Evolutionary conservation across 1,284 basidiomycete species (phyloP).

Genomic region (Phellinidium pouzarii): DNA sequence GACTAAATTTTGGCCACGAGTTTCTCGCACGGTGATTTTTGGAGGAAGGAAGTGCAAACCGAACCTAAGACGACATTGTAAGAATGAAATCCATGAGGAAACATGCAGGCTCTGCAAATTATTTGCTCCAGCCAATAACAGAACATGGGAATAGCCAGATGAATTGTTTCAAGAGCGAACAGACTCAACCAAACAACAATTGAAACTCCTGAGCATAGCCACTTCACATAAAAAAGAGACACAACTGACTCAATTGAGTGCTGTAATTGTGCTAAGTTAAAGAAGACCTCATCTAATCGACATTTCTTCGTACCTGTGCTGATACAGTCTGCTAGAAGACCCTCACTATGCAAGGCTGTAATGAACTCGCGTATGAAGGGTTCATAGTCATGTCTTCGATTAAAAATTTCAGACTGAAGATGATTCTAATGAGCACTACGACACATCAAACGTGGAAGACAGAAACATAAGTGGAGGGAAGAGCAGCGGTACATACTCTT

Average conservation of each 20-base stretch:
- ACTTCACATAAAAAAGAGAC: too few species aligned
- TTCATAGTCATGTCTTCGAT: constrained; percentile 55
- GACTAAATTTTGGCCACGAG: too few species aligned
- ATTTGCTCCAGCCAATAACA: too few species aligned
- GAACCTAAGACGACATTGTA: neutral
- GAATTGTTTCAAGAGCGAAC: too few species aligned
- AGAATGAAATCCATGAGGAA: neutral
- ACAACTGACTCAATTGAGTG: too few species aligned
- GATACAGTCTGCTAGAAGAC: constrained; percentile 29
- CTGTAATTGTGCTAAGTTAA: too few species aligned
- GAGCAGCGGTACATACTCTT: constrained; percentile 35
- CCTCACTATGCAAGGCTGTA: constrained; percentile 37
- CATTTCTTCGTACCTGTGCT: neutral
- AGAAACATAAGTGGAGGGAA: constrained; percentile 14
- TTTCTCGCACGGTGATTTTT: too few species aligned
- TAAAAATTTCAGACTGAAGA: constrained; percentile 45
- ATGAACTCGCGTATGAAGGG: constrained; percentile 48
- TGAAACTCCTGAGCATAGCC: too few species aligned
- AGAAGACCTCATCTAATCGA: too few species aligned
- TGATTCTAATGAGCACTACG: neutral
- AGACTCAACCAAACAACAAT: too few species aligned
- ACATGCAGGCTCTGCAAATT: too few species aligned
- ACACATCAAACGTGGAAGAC: neutral
- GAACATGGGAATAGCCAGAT: too few species aligned
- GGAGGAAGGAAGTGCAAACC: neutral